Conservation (phyloP, 768 basidiomycete genomes). For the Guyanaporus albipodus region DNA sequence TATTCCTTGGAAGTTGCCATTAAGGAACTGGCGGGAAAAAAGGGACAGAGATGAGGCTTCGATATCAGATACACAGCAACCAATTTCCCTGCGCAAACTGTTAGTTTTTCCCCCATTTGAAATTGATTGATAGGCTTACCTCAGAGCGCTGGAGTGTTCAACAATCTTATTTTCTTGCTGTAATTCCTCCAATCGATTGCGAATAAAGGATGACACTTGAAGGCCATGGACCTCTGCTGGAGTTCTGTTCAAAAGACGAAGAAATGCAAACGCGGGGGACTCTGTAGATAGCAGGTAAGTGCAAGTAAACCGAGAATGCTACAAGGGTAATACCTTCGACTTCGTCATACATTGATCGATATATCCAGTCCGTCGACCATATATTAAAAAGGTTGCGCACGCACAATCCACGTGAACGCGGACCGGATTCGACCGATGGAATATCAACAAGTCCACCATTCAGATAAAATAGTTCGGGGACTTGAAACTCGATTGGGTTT, state of each 20-base stretch:
- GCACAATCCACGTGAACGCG: constrained; percentile 49
- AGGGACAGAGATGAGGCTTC: constrained; percentile 14
- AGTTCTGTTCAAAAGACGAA: constrained; percentile 61
- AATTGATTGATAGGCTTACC: constrained; percentile 34
- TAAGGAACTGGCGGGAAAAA: constrained; percentile 34
- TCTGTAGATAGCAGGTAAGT: constrained; percentile 33
- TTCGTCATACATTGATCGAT: constrained; percentile 59
- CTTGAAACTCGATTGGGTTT: constrained; percentile 75
- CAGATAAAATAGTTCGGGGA: constrained; percentile 74
- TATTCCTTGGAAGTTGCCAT: constrained; percentile 55
- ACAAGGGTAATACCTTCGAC: constrained; percentile 42
- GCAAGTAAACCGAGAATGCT: not conserved
- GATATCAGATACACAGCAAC: constrained; percentile 16
- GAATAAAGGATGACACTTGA: constrained; percentile 57
- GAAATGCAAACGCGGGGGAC: constrained; percentile 66
- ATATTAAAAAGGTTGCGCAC: constrained; percentile 77
- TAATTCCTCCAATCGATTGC: constrained; percentile 46
- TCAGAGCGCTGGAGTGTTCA: constrained; percentile 41
- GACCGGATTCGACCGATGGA: constrained; percentile 50
- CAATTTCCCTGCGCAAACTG: constrained; percentile 18
- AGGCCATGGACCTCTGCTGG: constrained; percentile 63
- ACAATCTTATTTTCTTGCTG: constrained; percentile 40
- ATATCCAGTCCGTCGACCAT: constrained; percentile 83
- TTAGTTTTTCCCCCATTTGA: constrained; percentile 4
- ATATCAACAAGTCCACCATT: constrained; percentile 71